These are phyloP conservation scores for Debaryomyces prosopidis DNA, from an alignment of 805 yeast species.

Conservation along the genomic window DNA sequence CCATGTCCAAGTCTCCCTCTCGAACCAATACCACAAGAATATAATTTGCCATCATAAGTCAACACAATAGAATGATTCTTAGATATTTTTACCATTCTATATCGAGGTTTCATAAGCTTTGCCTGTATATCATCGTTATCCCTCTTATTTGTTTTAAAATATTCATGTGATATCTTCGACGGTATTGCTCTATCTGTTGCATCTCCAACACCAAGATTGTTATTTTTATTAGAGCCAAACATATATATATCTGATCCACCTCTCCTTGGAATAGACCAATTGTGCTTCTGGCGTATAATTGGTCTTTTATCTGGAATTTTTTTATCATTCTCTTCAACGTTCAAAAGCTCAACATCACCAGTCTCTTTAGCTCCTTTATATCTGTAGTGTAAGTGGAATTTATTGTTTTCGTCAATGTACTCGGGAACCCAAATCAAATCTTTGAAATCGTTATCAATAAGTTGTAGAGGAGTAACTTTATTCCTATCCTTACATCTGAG, in stretches of 20 bases:
- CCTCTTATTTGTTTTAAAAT: conserved; percentile 15
- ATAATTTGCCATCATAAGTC: conserved; percentile 56
- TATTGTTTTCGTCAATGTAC: conserved; percentile 37
- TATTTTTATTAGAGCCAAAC: conserved; percentile 63
- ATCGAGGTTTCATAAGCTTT: conserved; percentile 37
- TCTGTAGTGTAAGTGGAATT: conserved; percentile 26
- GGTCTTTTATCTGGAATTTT: not conserved
- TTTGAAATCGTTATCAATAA: conserved; percentile 49
- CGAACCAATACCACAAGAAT: conserved; percentile 65
- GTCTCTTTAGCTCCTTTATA: conserved; percentile 9
- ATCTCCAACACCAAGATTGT: conserved; percentile 68
- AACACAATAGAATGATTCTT: conserved; percentile 65
- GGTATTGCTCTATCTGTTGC: conserved; percentile 46
- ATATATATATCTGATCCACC: conserved; percentile 63
- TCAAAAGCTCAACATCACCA: not conserved
- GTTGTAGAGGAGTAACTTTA: conserved; percentile 71
- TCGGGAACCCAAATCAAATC: conserved; percentile 45
- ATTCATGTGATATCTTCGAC: conserved; percentile 36
- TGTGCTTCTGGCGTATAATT: conserved; percentile 7
- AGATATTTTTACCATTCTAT: conserved; percentile 52
- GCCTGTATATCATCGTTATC: conserved; percentile 11
- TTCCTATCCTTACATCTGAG: conserved; percentile 66
- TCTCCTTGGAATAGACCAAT: conserved; percentile 45
- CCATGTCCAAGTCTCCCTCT: conserved; percentile 72
- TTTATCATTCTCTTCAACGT: not conserved